Percentiles rank a stretch among this genome's conserved stretches.
These are phyloP conservation scores for Malus asiatica DNA, from an alignment of 306 rosid species.

Conservation along the genomic window DNA sequence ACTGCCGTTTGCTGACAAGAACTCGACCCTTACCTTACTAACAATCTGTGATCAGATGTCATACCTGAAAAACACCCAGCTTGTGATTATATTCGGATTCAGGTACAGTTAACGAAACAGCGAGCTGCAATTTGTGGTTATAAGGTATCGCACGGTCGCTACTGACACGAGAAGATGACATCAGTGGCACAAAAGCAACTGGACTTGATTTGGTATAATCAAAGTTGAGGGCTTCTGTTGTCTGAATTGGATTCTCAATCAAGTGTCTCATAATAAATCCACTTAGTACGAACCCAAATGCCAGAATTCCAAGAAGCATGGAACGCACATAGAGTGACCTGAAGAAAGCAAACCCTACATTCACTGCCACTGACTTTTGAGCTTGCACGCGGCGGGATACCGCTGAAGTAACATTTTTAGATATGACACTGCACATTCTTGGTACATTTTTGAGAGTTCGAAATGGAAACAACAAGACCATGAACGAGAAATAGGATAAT, in stretches of 20 bases:
- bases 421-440: constrained; percentile 6
- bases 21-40: constrained; percentile 20
- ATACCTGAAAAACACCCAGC: constrained; percentile 24
- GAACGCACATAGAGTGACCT: neutral
- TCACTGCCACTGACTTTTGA: constrained; percentile 9
- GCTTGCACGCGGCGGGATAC: constrained; percentile 1
- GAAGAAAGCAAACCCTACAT: constrained; percentile 10
- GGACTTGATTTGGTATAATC: constrained; percentile 24
- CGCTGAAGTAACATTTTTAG: neutral
- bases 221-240: constrained; percentile 11
- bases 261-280: constrained; percentile 8
- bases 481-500: constrained; percentile 9
- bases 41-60: neutral
- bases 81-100: constrained; percentile 17
- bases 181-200: constrained; percentile 19
- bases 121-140: constrained; percentile 19
- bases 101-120: constrained; percentile 21
- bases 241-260: constrained; percentile 20
- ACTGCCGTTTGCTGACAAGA: constrained; percentile 18
- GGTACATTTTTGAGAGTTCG: constrained; percentile 3
- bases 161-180: neutral
- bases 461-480: constrained; percentile 16
- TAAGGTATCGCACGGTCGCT: constrained; percentile 3
- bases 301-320: constrained; percentile 20
- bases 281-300: constrained; percentile 13